Percentiles rank a stretch among this genome's conserved stretches.
phyloP scores from a whole-genome alignment of 306 rosid species.

The Hippophae rhamnoides region DNA sequence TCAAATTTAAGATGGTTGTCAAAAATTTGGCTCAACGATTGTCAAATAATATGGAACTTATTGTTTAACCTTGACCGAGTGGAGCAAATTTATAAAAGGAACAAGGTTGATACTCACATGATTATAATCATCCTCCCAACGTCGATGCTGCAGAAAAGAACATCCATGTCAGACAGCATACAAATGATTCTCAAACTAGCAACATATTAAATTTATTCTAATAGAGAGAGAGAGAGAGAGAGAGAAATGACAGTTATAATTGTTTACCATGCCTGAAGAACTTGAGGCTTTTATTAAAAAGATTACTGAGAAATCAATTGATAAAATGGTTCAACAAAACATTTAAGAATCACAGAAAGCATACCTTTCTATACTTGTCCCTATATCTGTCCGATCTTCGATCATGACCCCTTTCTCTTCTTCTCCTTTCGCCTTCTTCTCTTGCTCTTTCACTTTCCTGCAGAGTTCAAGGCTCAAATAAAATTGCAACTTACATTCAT shows the following conservation, averaged over 20 bases:
- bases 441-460: conserved; percentile 98
- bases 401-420: conserved; percentile 69
- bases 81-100: background rate
- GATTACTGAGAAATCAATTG: no score
- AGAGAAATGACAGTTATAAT: no score
- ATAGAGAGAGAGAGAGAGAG: background rate
- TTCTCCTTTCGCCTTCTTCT: conserved; percentile 91
- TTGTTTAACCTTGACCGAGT: background rate
- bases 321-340: background rate
- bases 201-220: background rate
- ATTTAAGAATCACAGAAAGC: conserved; percentile 8
- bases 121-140: conserved; percentile 44
- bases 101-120: conserved; percentile 42
- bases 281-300: no score
- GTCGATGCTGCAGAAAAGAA: conserved; percentile 41
- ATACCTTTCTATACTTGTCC: conserved; percentile 63
- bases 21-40: background rate
- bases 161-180: conserved; percentile 1
- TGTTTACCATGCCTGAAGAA: no score
- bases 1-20: conserved; percentile 10
- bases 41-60: background rate
- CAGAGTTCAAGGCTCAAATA: conserved; percentile 17
- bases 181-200: background rate
- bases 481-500: conserved; percentile 6
- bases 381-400: conserved; percentile 61